Evolutionary conservation across 495 filamentous ascomycete species (phyloP), one percentile per base, ranked within the genome.

Genomic region (Parachaetomium inaequale): DNA sequence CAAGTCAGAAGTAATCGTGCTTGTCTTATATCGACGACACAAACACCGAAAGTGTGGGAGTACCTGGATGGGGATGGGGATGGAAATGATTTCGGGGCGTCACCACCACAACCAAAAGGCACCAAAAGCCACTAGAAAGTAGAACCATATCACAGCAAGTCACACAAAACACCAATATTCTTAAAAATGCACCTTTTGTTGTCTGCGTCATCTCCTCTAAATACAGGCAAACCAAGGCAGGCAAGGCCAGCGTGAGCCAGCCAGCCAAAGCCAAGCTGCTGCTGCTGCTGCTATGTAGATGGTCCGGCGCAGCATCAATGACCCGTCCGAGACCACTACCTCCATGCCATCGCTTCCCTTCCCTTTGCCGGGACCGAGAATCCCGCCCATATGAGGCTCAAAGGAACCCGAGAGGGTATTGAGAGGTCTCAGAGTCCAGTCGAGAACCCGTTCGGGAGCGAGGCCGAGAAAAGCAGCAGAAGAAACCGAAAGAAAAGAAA

Each of bases 201-300:
- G 42, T 50, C 40, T 36, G 56, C 43, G n/a, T 58, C 42, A 17
- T 58, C 56, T 58, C 19, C 47, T 53, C 58, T 60, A 53, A 60
- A 60, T 60, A 60, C 58, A 60, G 58, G 47, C 58, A 53, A 60
- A 52, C 38, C 49, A 50, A 40, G 57, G 58, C 57, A 7, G 32
- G 21, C 11, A 15, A 26, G 21, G 23, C 34, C 53, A 42, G 53
- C 53, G 15, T 10, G 51, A 32, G 34, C 53, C 19, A 54, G 34
- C 53, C 53, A 29, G 34, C 32, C 53, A 17, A 4, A 15, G 31
- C 32, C 47, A 42, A 53, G 19, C 29, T 47, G 55, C 55, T 55
- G 31, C 52, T 55, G 34, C n/a, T n/a, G n/a, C n/a, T n/a, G n/a
- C n/a, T n/a, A n/a, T n/a, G n/a, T n/a, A n/a, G 32, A 32, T 19